Evolutionary conservation across 352 stramenopile species (phyloP), one percentile per base, ranked within the genome.

Genomic region (Globisporangium iwayamae): DNA sequence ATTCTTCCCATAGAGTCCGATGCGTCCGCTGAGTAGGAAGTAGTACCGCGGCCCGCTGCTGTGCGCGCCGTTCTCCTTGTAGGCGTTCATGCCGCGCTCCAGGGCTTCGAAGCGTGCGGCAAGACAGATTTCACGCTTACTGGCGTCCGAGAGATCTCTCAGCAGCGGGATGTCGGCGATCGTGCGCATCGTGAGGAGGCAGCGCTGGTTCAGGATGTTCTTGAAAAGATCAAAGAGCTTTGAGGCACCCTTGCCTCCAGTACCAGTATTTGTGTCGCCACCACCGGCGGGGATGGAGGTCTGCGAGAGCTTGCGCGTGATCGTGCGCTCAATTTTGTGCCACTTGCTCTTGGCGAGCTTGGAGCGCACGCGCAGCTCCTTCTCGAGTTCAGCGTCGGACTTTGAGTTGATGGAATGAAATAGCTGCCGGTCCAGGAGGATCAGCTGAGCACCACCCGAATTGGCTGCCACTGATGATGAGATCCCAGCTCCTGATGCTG

Each of bases 161-260:
- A 90, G 55, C 32, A 83, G 28, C 1, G 81, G 79, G 8, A 88
- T 83, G 7, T 81, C 75, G 4, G 77, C 63, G 38, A 90, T 74
- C 3, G 73, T 70, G 1, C 79, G 73, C 71, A 86, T 84, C 2
- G 77, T 90, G 13, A 88, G 56, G 55, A 79, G 77, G 57, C 73
- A 85, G 4, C 81, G 76, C 60, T 90, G 81, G 51, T 90, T 88
- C 4, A 90, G 50, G 11, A 90, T 82, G 56, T 88, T 90, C 48
- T 81, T 75, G 65, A 88, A 87, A 8, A 90, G 66, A 16, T 87
- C 67, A 22, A 88, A 85, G 18, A 90, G 70, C 48, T 81, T 87
- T 13, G 76, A 75, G 4, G 65, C 69, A 1, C 28, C 51, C 39
- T 79, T 83, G 9, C 56, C 73, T 9, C 20, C 25, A 36, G 11